phyloP scores from a whole-genome alignment of 306 rosid species.

The Inga laurina region DNA sequence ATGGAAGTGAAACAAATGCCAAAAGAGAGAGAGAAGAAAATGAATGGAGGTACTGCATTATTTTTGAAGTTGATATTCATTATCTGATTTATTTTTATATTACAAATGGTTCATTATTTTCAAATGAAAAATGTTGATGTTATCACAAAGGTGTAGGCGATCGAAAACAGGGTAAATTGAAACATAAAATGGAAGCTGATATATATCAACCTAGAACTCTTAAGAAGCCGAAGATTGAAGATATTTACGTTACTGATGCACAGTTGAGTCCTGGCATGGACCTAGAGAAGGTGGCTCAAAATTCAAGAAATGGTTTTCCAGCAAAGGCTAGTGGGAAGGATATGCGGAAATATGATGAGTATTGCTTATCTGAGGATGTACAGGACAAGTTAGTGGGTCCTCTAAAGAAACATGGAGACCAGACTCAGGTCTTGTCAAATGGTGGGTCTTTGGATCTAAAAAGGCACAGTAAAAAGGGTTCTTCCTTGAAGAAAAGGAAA shows the following conservation, averaged over 20 bases:
- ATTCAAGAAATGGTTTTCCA: slow-evolving; percentile 44
- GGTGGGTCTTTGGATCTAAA: slow-evolving; percentile 44
- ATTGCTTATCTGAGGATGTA: slow-evolving; percentile 43
- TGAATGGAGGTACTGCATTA: slow-evolving; percentile 52
- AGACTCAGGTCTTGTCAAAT: slow-evolving; percentile 41
- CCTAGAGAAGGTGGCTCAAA: slow-evolving; percentile 43
- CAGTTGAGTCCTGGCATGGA: slow-evolving; percentile 39
- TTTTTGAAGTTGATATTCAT: slow-evolving; percentile 17
- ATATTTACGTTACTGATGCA: slow-evolving; percentile 33
- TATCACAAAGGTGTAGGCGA: slow-evolving; percentile 44
- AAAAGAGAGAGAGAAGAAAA: slow-evolving; percentile 45
- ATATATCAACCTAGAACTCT: slow-evolving; percentile 45
- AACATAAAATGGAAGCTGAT: slow-evolving; percentile 53
- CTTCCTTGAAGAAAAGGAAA: slow-evolving; percentile 62
- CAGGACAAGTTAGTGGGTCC: slow-evolving; percentile 41
- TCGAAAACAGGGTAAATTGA: slow-evolving; percentile 48
- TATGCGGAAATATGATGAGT: slow-evolving; percentile 43
- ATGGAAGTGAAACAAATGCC: slow-evolving; percentile 44
- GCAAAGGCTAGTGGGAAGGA: slow-evolving; percentile 49
- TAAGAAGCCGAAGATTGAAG: slow-evolving; percentile 54
- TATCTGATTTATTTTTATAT: slow-evolving; percentile 12
- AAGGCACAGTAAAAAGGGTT: slow-evolving; percentile 31
- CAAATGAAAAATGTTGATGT: slow-evolving; percentile 4
- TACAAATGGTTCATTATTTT: slow-evolving; percentile 19
- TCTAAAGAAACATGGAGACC: slow-evolving; percentile 48